phyloP scores from a whole-genome alignment of 352 stramenopile species.

The Globisporangium echinulatum region DNA sequence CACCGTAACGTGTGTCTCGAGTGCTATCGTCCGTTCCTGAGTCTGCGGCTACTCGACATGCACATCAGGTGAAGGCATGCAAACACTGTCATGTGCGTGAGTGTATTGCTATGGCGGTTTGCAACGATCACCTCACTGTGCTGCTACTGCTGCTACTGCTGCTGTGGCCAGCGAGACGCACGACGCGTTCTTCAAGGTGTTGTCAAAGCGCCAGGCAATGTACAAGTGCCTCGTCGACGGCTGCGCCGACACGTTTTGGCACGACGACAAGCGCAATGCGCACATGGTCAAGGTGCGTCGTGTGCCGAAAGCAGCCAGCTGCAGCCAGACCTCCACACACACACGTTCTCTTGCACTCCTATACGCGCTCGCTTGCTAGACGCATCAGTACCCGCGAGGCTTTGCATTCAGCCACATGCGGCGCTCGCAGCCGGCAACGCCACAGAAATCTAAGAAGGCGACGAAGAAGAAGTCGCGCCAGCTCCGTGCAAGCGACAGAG shows the following conservation, averaged over 20 bases:
- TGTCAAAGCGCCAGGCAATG: constrained; percentile 57
- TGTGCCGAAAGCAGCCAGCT: too few species aligned
- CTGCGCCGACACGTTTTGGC: constrained; percentile 31
- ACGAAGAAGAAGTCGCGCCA: constrained; percentile 15
- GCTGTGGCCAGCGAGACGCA: constrained; percentile 38
- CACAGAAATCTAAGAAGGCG: constrained; percentile 20
- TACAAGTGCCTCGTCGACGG: constrained; percentile 51
- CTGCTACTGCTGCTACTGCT: background rate
- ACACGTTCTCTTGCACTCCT: background rate
- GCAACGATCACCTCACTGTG: too few species aligned
- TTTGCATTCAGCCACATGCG: constrained; percentile 36
- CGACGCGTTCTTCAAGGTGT: constrained; percentile 55
- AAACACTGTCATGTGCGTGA: too few species aligned
- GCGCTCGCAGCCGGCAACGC: background rate
- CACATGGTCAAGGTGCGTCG: constrained; percentile 25
- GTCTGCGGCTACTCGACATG: constrained; percentile 41
- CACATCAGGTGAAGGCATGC: constrained; percentile 28
- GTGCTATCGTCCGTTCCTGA: constrained; percentile 45
- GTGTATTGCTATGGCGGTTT: too few species aligned
- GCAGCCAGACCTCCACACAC: too few species aligned
- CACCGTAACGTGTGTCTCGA: constrained; percentile 44
- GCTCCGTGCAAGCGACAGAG: background rate
- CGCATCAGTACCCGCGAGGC: constrained; percentile 33
- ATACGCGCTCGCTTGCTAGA: background rate
- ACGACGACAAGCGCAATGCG: constrained; percentile 41